Base-by-base conservation (phyloP, 148 eudicot species). In the Camellia japonica region DNA sequence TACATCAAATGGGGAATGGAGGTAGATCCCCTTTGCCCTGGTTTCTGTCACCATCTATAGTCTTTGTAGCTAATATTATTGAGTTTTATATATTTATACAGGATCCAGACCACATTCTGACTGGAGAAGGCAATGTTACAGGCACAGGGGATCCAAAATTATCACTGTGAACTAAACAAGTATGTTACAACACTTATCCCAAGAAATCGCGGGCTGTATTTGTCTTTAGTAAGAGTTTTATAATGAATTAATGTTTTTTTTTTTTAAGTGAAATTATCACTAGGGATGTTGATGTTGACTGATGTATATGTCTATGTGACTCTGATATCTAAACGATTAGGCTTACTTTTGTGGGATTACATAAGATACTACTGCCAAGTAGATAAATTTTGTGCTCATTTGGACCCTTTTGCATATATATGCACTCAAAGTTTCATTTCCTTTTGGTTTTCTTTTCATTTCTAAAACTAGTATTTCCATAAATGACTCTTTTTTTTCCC, bases 1-100 rank as follows among this genome's bases (percentile, higher is more conserved):
- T 97, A 94, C 87, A 94, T 92, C 89, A 94, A 97, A 89, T 97
- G 99, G 99, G 99, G 99, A 83, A 91, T 97, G 97, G 97, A 97
- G 99, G 99, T 94, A 84, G 44, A 51, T 51, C 16, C 18, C 10
- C 67, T 61, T 46, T 16, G 74, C 78, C 49, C 82, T 30, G 14
- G 47, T 11, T 79, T 77, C 56, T 61, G 49, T 30, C 38, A 30
- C 59, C 41, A 12, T 80, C n/a, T 44, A 5, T 55, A 30, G 38
- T 68, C 61, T 44, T 79, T 16, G 19, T 30, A 49, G 1, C 55
- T 55, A 14, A 66, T 14, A 14, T 54, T 18, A 63, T 9, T 7
- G 49, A 30, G 5, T 41, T 56, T 19, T 20, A 38, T 69, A 55
- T 76, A 30, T 30, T 68, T 71, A 69, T 82, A 80, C 92, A 95